These are phyloP conservation scores for Elongisporangium anandrum DNA, from an alignment of 352 stramenopile genomes.

Conservation along the genomic window DNA sequence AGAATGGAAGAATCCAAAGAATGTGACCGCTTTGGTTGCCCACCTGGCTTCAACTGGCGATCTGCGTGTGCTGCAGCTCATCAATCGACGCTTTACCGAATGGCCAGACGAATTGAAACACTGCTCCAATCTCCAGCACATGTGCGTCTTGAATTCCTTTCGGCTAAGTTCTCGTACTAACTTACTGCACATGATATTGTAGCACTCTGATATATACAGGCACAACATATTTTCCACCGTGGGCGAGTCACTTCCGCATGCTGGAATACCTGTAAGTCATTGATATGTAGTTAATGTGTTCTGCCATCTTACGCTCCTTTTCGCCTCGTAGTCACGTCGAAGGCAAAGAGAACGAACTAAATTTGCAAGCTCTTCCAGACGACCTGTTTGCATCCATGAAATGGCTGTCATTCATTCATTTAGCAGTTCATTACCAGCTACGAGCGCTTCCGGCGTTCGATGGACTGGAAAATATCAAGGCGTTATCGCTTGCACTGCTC, in stretches of 20 bases:
- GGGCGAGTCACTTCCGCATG: slow-evolving; percentile 18
- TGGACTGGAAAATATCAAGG: slow-evolving; percentile 23
- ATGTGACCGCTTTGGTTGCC: slow-evolving; percentile 19
- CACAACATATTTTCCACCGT: slow-evolving; percentile 13
- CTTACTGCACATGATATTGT: too few relatives aligned
- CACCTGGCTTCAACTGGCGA: slow-evolving; percentile 18
- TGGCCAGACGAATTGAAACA: slow-evolving; percentile 19
- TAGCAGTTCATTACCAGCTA: slow-evolving; percentile 18
- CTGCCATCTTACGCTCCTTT: not conserved
- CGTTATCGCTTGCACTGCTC: slow-evolving; percentile 21
- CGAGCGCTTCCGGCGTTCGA: slow-evolving; percentile 20
- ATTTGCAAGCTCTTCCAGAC: slow-evolving; percentile 17
- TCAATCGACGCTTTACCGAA: slow-evolving; percentile 22
- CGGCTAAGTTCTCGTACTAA: not conserved
- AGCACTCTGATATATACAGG: slow-evolving; percentile 33
- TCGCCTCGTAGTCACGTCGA: slow-evolving; percentile 22
- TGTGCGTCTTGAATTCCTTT: slow-evolving; percentile 21
- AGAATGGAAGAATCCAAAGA: slow-evolving; percentile 18
- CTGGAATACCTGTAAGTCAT: slow-evolving; percentile 38
- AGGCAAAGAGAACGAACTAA: slow-evolving; percentile 14
- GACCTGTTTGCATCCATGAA: slow-evolving; percentile 29
- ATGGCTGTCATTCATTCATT: slow-evolving; percentile 26
- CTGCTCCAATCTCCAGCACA: slow-evolving; percentile 25
- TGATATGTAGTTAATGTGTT: not conserved
- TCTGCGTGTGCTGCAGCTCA: slow-evolving; percentile 31